These are phyloP conservation scores for Exserohilum turcica DNA, from an alignment of 2,329 filamentous ascomycete genomes.

Conservation along the genomic window DNA sequence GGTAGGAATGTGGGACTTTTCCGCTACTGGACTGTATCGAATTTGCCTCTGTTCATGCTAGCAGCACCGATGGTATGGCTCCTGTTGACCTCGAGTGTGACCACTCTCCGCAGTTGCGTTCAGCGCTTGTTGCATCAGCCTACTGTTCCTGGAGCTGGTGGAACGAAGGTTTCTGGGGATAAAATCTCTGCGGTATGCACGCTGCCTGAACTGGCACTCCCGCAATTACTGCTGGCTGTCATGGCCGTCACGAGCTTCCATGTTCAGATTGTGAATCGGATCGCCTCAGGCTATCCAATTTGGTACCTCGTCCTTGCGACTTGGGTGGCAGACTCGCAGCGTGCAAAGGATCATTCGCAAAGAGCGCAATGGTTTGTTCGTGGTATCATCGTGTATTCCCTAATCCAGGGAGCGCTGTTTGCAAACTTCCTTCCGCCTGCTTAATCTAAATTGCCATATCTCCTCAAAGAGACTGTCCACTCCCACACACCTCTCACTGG, in stretches of 20 bases:
- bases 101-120: constrained; percentile 51
- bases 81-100: constrained; percentile 62
- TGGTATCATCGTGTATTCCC: constrained; percentile 77
- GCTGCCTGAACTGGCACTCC: constrained; percentile 63
- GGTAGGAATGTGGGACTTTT: constrained; percentile 86
- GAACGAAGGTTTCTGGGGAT: constrained; percentile 11
- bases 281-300: constrained; percentile 84
- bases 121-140: constrained; percentile 39
- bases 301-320: constrained; percentile 84
- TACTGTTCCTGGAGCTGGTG: constrained; percentile 22
- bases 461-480: too few relatives aligned
- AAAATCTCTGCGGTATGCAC: constrained; percentile 10
- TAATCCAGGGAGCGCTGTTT: constrained; percentile 83
- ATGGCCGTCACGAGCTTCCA: constrained; percentile 82
- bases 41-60: constrained; percentile 85
- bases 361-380: constrained; percentile 27
- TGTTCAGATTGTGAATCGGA: constrained; percentile 88
- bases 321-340: constrained; percentile 22
- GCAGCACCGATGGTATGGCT: constrained; percentile 77
- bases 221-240: constrained; percentile 72
- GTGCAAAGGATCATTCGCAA: background rate
- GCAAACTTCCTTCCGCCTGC: constrained; percentile 91
- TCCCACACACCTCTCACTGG: background rate
- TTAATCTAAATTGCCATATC: constrained; percentile 45
- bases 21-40: constrained; percentile 85